Base-by-base conservation (phyloP, 805 yeast genomes). In the Hanseniaspora hatyaiensis region DNA sequence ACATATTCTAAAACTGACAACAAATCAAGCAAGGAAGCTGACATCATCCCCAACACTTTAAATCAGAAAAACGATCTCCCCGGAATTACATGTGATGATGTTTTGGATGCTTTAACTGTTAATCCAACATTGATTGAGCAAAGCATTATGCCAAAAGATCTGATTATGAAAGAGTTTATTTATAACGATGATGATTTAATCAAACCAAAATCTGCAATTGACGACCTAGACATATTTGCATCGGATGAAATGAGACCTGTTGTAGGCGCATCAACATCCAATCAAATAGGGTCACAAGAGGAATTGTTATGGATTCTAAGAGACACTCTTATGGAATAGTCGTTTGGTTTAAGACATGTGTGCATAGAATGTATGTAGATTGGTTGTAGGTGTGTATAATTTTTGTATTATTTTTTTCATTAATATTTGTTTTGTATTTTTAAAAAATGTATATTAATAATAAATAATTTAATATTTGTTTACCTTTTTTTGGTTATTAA, bases 271-370 rank as follows among this genome's bases (percentile, higher is more conserved):
- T 32, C 56, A 5, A 63, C 60, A 40, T 64, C 61, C 29, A 58
- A 58, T 31, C 73, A 74, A 54, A 63, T 71, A 39, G 83, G 83
- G 5, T 69, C 78, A 0, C 72, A 75, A 30, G 82, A 80, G 48
- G 94, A 82, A 57, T 64, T 82, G 52, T 75, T 77, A 54, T 77
- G 85, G 83, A 65, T 82, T 46, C 69, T 82, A 31, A 79, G 77
- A 61, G 88, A 80, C 54, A 70, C 82, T 45, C 62, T 78, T n/a
- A 65, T 73, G 11, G 60, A 61, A 40, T 59, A 57, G 44, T 22
- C n/a, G n/a, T n/a, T n/a, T n/a, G n/a, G n/a, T n/a, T n/a, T n/a
- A n/a, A n/a, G n/a, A n/a, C n/a, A n/a, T n/a, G n/a, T n/a, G n/a
- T n/a, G n/a, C n/a, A n/a, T n/a, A n/a, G n/a, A n/a, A n/a, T n/a